Evolutionary conservation across 2,329 filamentous ascomycete genomes (phyloP), one percentile per base, ranked within the genome.

Genomic region (Phyllosticta citrichinensis): DNA sequence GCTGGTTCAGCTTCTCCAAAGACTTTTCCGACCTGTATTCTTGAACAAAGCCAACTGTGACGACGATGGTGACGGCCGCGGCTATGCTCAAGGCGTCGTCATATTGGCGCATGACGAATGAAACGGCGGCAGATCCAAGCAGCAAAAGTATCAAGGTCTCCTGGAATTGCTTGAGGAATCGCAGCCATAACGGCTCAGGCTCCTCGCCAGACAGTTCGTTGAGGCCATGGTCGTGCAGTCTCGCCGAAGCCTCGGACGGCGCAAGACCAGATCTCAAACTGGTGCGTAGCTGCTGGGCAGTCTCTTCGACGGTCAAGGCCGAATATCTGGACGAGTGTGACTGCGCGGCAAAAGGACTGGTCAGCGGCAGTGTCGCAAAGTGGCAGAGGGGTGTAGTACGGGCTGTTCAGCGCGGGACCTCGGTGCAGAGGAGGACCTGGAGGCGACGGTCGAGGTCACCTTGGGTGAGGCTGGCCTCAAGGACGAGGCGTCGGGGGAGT

Each of bases 1-100:
- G 79, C 68, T 94, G 90, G 70, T 89, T 97, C 66, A 99, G 79
- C 20, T 94, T 94, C 74, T 99, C 94, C 66, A 99, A 85, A 2
- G 93, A 97, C 75, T 99, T 95, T 73, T 99, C 94, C 8, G 94
- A 97, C 62, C 94, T 83, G 73, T 99, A 99, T 75, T 99, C 94
- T 72, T 99, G 94, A 58, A 97, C 85, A 68, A 99, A 99, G 1
- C 93, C 94, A 52, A 99, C 94, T 0, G 88, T 88, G 24, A 99
- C 92, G 5, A 99, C 94, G 67, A 99, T 99, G 25, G 92, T 96
- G 22, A 99, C 94, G 1, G 94, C 94, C 33, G 96, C 86, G 0
- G 93, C 89, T 70, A 99, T 99, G 74, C 93, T 97, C 68, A 99
- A 78, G 5, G 93, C 93, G 76, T 99, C 95, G 68, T 97, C 93